Conservation (phyloP, 306 rosid species). For the Dalbergia oliveri region DNA sequence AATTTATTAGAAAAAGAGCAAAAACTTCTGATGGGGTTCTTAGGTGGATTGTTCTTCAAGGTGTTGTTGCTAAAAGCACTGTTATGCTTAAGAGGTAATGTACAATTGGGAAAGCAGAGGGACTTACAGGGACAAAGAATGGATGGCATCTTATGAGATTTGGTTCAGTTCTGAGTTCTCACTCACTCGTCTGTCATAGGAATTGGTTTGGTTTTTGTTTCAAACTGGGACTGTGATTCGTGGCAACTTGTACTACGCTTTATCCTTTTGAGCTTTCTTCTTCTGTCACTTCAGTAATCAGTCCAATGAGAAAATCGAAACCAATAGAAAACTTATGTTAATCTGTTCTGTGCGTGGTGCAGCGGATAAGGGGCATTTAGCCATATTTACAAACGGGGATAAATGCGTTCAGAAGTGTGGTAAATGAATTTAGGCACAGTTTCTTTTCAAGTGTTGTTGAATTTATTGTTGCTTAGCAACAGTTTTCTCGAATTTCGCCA, state of each 20-base stretch:
- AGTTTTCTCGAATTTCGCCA: too few relatives aligned
- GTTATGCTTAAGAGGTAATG: conserved; percentile 31
- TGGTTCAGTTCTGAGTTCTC: conserved; percentile 37
- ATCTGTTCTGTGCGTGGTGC: background rate
- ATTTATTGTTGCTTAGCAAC: too few relatives aligned
- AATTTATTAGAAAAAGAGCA: conserved; percentile 46
- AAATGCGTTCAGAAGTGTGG: too few relatives aligned
- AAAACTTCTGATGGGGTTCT: conserved; percentile 27
- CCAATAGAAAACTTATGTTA: background rate
- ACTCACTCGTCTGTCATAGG: background rate
- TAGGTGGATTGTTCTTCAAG: conserved; percentile 32
- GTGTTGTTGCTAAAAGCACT: conserved; percentile 20
- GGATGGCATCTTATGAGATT: conserved; percentile 58
- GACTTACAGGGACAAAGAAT: conserved; percentile 61
- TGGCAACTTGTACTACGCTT: background rate
- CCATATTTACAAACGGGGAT: too few relatives aligned
- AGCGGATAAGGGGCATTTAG: too few relatives aligned
- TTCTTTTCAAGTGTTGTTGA: too few relatives aligned
- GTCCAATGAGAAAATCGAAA: background rate
- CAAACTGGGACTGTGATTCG: background rate
- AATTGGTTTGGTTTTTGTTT: background rate
- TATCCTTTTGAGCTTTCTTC: background rate
- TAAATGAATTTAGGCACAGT: too few relatives aligned
- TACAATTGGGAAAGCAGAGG: conserved; percentile 40
- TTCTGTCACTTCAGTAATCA: background rate